Evolutionary conservation across 2,329 filamentous ascomycete genomes (phyloP).

Genomic region (Dichotomopilus funicola): DNA sequence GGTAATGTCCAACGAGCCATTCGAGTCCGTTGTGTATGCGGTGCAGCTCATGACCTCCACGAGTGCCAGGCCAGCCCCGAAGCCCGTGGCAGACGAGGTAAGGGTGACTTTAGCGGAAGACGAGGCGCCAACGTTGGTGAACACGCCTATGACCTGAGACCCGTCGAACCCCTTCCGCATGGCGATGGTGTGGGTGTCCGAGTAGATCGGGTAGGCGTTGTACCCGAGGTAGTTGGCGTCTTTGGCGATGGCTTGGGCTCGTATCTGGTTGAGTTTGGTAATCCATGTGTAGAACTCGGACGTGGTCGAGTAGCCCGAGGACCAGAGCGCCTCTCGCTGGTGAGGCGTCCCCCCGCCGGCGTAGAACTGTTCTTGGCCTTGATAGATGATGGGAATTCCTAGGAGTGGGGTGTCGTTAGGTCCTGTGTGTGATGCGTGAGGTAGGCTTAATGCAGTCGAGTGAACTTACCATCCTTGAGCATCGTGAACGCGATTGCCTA

Average conservation of each 20-base stretch:
- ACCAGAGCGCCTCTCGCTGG: conserved; percentile 46
- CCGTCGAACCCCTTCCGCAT: conserved; percentile 39
- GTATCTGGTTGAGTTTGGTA: conserved; percentile 42
- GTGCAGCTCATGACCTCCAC: conserved; percentile 41
- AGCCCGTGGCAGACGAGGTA: conserved; percentile 33
- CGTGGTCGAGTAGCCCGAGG: conserved; percentile 38
- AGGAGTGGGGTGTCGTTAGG: not conserved
- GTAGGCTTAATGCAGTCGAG: not conserved
- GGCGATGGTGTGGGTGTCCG: conserved; percentile 36
- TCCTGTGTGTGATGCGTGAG: not conserved
- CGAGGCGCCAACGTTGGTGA: conserved; percentile 34
- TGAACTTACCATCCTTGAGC: conserved; percentile 38
- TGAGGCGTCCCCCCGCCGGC: conserved; percentile 35
- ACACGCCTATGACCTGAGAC: conserved; percentile 34
- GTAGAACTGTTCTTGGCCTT: conserved; percentile 53
- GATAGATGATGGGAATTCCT: conserved; percentile 51
- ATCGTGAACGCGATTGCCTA: conserved; percentile 46
- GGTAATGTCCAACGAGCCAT: conserved; percentile 37
- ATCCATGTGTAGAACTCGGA: conserved; percentile 41
- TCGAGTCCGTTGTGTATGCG: conserved; percentile 34
- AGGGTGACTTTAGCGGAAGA: conserved; percentile 30
- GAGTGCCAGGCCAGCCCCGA: conserved; percentile 28
- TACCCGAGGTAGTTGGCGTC: conserved; percentile 34
- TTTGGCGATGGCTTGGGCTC: conserved; percentile 37
- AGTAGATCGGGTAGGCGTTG: conserved; percentile 33